Evolutionary conservation across 306 rosid genomes (phyloP).

Genomic region (Pyrus pyrifolia): DNA sequence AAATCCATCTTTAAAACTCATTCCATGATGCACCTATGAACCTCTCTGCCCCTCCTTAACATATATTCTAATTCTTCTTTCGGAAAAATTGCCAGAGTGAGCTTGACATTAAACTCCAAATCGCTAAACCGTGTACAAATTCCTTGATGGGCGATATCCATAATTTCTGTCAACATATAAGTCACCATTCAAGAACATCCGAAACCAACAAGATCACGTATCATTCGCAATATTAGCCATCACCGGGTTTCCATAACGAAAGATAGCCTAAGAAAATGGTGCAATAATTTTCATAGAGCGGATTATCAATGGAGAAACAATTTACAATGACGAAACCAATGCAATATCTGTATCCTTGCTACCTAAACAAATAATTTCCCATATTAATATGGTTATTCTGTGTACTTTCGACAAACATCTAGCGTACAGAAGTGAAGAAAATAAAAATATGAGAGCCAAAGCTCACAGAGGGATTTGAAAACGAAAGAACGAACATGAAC

Average conservation of each 20-base stretch:
- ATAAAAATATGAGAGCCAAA: not conserved
- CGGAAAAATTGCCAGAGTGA: not conserved
- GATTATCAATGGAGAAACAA: not conserved
- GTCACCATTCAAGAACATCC: not conserved
- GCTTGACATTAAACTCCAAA: not conserved
- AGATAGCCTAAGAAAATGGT: constrained; percentile 12
- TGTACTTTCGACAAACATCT: not conserved
- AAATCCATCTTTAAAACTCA: not conserved
- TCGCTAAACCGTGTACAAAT: not conserved
- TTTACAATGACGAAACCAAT: not conserved
- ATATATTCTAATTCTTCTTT: constrained; percentile 8
- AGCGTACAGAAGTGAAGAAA: not conserved
- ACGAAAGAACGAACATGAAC: not conserved
- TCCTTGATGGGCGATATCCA: not conserved
- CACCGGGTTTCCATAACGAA: constrained; percentile 21
- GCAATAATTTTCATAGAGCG: constrained; percentile 3
- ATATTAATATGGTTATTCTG: not conserved
- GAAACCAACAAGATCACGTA: constrained; percentile 3
- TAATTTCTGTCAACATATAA: not conserved
- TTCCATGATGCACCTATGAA: not conserved
- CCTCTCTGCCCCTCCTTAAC: constrained; percentile 2
- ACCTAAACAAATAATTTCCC: not conserved
- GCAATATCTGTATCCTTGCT: not conserved
- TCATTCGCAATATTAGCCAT: not conserved
- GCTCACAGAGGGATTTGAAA: not conserved